Evolutionary conservation across 108 stramenopile species (phyloP).

Genomic region (Hondaea fermentalgiana): DNA sequence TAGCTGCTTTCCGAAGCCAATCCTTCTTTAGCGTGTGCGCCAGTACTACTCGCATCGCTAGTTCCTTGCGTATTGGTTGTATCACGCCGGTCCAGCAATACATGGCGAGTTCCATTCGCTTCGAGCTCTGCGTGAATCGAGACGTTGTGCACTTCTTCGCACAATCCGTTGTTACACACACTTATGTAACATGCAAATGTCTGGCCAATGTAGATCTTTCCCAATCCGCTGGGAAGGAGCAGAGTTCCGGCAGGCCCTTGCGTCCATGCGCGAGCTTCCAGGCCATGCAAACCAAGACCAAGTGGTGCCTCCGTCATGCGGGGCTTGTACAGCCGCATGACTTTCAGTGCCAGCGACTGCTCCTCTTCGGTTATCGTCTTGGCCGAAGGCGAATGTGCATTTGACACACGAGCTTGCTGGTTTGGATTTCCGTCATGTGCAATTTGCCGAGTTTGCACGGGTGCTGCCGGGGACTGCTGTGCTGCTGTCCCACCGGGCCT

Average conservation of each 20-base stretch:
- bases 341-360: slow-evolving; percentile 5
- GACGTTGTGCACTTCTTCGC: neutral
- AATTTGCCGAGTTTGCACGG: neutral
- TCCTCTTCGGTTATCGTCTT: neutral
- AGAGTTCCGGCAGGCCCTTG: neutral
- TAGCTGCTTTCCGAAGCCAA: neutral
- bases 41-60: neutral
- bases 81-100: neutral
- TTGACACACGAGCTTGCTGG: too few species aligned
- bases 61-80: neutral
- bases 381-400: neutral
- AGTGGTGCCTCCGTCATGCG: neutral
- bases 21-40: too few species aligned
- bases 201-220: neutral
- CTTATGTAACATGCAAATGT: neutral
- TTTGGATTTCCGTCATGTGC: neutral
- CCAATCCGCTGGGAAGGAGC: neutral
- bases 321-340: neutral
- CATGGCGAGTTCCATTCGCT: neutral
- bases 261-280: neutral
- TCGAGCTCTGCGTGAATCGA: neutral
- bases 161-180: neutral
- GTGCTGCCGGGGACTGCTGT: neutral
- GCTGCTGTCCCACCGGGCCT: neutral
- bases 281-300: neutral